phyloP scores from a whole-genome alignment of 192 early-diverging fungal genomes.

The Spizellomyces sp. region DNA sequence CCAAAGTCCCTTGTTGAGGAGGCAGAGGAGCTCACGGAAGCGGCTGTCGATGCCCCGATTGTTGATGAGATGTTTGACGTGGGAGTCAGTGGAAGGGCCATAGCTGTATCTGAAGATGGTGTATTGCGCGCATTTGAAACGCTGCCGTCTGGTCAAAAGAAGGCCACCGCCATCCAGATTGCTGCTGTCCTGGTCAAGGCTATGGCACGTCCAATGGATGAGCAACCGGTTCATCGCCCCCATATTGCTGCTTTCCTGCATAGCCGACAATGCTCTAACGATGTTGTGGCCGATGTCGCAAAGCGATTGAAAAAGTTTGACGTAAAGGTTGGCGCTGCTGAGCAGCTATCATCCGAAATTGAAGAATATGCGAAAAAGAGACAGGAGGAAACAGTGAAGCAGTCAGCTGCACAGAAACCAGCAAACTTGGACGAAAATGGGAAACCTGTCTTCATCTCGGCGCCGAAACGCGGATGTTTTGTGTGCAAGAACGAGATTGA shows the following conservation, averaged over 20 bases:
- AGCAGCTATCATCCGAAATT: constrained; percentile 35
- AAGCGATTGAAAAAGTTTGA: constrained; percentile 27
- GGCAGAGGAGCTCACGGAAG: constrained; percentile 20
- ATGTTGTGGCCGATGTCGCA: constrained; percentile 15
- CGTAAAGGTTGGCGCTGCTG: constrained; percentile 31
- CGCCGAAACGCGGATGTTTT: constrained; percentile 49
- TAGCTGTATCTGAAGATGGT: constrained; percentile 49
- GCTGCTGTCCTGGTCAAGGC: constrained; percentile 37
- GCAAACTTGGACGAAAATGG: constrained; percentile 19
- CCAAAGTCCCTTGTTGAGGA: constrained; percentile 6
- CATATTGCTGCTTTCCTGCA: constrained; percentile 38
- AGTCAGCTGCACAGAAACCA: constrained; percentile 12
- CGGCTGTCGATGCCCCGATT: constrained; percentile 8
- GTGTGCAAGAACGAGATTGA: constrained; percentile 54
- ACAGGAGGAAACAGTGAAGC: background rate
- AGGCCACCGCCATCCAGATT: constrained; percentile 34
- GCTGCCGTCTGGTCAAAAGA: constrained; percentile 7
- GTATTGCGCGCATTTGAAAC: constrained; percentile 42
- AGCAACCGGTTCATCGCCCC: constrained; percentile 17
- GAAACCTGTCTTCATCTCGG: constrained; percentile 27
- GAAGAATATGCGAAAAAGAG: constrained; percentile 4
- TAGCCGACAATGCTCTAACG: constrained; percentile 29
- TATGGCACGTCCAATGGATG: constrained; percentile 33
- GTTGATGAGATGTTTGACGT: constrained; percentile 39
- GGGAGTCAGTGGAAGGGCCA: constrained; percentile 41